Evolutionary conservation across 2,329 filamentous ascomycete genomes (phyloP), one percentile per base, ranked within the genome.

Genomic region (Talaromyces sp.): DNA sequence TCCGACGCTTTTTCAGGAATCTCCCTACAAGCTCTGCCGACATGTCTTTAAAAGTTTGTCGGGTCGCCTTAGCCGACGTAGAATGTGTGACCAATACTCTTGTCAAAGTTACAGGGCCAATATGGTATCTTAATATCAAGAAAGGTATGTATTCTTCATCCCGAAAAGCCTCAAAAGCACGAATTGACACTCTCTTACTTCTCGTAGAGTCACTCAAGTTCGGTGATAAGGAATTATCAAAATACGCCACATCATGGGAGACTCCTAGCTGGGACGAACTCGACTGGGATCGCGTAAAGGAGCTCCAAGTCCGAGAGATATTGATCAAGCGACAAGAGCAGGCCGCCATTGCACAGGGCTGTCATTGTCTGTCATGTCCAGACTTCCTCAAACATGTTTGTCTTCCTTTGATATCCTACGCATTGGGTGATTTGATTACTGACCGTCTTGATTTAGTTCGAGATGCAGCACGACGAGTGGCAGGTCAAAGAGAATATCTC

Each of bases 391-490:
- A 95, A 74, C 94, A 99, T 71, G 89, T 91, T 77, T 81, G 88
- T 82, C 28, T 19, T n/a, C n/a, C 33, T 28, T 7, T 8, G 28
- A 43, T 46, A 9, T 19, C 52, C 50, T 11, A 11, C 11, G 19
- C n/a, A 3, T 9, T 43, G n/a, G 2, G n/a, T 31, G 5, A 31
- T 43, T 33, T 11, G 48, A 17, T 46, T 58, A 33, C 67, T 74
- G 21, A 74, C 60, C 35, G 25, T 36, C 31, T 37, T 41, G 39
- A 61, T 52, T 22, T 19, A 93, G 88, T 97, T 94, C 70, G 89
- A 91, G 62, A 95, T 96, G 89, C 89, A 92, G 68, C 91, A 99
- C 69, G 91, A 97, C 69, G 89, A 97, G 74, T 97, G 93, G 91
- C 82, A 96, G 48, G 91, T 99, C 72, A 90, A 94, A 71, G 91